phyloP scores from a whole-genome alignment of 78 protist species.

The Cavenderia fasciculata region DNA sequence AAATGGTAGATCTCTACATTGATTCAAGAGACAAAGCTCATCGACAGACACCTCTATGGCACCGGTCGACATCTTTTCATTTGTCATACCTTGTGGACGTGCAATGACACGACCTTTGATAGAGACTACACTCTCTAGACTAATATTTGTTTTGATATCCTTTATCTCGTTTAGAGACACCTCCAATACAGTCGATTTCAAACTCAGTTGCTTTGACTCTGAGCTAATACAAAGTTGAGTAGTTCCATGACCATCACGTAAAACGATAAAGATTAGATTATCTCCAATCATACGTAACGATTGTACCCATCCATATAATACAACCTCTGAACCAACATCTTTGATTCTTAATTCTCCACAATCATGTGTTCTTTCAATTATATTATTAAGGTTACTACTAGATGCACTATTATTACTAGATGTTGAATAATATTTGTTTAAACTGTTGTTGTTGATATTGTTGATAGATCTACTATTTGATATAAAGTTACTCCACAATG shows the following conservation, averaged over 20 bases:
- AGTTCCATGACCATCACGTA: conserved; percentile 67
- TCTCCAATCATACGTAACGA: conserved; percentile 51
- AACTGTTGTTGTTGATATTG: too few species aligned
- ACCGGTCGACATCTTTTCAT: conserved; percentile 30
- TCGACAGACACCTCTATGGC: conserved; percentile 15
- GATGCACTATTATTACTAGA: too few species aligned
- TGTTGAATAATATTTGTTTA: too few species aligned
- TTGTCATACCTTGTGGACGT: conserved; percentile 25
- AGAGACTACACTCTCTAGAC: conserved; percentile 23
- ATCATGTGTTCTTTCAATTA: conserved; percentile 45
- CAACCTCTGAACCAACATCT: conserved; percentile 30
- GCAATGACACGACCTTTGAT: conserved; percentile 14
- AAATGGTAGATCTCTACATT: conserved; percentile 49
- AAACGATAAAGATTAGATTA: conserved; percentile 20
- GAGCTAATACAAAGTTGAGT: conserved; percentile 8
- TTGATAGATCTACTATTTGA: too few species aligned
- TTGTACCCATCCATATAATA: conserved; percentile 49
- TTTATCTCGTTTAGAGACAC: not conserved
- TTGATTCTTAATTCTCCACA: conserved; percentile 35
- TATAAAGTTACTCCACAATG: too few species aligned
- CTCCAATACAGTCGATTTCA: conserved; percentile 10
- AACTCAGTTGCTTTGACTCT: not conserved
- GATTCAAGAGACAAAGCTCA: not conserved
- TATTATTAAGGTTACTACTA: too few species aligned
- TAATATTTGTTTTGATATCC: conserved; percentile 11